phyloP scores from a whole-genome alignment of 352 stramenopile species.

The Globisporangium okanoganense region DNA sequence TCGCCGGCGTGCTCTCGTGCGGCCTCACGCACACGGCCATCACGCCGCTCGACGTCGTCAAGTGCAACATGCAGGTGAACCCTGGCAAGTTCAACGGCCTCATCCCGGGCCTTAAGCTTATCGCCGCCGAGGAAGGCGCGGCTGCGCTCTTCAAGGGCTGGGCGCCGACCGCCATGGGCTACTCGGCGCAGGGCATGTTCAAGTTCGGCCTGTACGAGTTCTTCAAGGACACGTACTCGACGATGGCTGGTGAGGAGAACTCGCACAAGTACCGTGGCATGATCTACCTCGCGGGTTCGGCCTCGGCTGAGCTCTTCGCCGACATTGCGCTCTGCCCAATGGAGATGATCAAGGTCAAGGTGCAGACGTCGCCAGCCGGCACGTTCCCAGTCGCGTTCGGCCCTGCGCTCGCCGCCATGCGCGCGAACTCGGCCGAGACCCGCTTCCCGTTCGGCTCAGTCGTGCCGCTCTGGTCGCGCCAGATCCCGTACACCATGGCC shows the following conservation, averaged over 20 bases:
- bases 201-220: conserved; percentile 96
- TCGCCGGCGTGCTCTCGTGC: conserved; percentile 91
- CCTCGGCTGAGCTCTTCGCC: conserved; percentile 93
- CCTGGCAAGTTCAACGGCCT: conserved; percentile 83
- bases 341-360: conserved; percentile 95
- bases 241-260: conserved; percentile 88
- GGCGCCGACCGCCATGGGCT: conserved; percentile 90
- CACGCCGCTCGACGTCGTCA: conserved; percentile 92
- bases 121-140: conserved; percentile 83
- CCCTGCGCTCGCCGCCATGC: conserved; percentile 85
- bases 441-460: conserved; percentile 92
- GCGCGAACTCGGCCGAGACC: conserved; percentile 81
- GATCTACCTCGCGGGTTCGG: conserved; percentile 91
- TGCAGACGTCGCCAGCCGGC: conserved; percentile 87
- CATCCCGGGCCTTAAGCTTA: conserved; percentile 77
- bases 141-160: conserved; percentile 89
- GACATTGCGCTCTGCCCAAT: conserved; percentile 93
- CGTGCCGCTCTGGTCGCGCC: conserved; percentile 87
- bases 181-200: conserved; percentile 88
- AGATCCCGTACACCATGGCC: conserved; percentile 99
- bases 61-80: conserved; percentile 95
- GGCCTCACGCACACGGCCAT: conserved; percentile 92
- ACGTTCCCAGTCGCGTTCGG: conserved; percentile 89
- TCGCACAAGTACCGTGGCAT: conserved; percentile 90
- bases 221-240: conserved; percentile 95